Evolutionary conservation across 352 stramenopile species (phyloP).

Genomic region (Phytophthora rubi): DNA sequence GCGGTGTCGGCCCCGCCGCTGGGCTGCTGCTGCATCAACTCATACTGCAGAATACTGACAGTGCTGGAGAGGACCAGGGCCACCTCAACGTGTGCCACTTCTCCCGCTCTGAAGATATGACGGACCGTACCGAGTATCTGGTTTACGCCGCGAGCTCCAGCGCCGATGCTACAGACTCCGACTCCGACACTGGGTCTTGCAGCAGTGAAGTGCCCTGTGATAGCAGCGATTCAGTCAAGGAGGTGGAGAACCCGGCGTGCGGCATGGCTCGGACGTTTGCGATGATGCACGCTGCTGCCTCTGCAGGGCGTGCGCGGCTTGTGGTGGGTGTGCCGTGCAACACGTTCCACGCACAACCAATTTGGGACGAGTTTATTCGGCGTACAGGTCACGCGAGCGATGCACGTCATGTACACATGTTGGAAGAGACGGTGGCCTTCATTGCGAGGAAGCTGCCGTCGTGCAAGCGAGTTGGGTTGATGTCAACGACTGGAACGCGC

Average conservation of each 20-base stretch:
- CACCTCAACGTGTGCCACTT: conserved; percentile 77
- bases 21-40: conserved; percentile 77
- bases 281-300: conserved; percentile 67
- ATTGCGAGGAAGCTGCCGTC: conserved; percentile 52
- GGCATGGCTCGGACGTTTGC: conserved; percentile 79
- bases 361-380: conserved; percentile 74
- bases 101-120: conserved; percentile 80
- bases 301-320: conserved; percentile 44
- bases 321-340: conserved; percentile 76
- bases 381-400: conserved; percentile 34
- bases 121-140: conserved; percentile 71
- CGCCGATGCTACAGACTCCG: conserved; percentile 23
- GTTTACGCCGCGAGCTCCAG: conserved; percentile 29
- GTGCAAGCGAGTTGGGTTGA: conserved; percentile 59
- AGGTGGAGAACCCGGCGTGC: conserved; percentile 69
- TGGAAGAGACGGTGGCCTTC: conserved; percentile 73
- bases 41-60: conserved; percentile 76
- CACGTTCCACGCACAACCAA: conserved; percentile 75
- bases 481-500: conserved; percentile 74
- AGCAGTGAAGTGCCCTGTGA: conserved; percentile 2
- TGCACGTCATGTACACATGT: conserved; percentile 67
- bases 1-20: conserved; percentile 71
- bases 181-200: conserved; percentile 16
- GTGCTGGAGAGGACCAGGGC: conserved; percentile 63
- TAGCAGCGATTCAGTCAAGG: conserved; percentile 2